These are phyloP conservation scores for Pleurotus pulmonarius DNA, from an alignment of 768 basidiomycete species.

Conservation along the genomic window DNA sequence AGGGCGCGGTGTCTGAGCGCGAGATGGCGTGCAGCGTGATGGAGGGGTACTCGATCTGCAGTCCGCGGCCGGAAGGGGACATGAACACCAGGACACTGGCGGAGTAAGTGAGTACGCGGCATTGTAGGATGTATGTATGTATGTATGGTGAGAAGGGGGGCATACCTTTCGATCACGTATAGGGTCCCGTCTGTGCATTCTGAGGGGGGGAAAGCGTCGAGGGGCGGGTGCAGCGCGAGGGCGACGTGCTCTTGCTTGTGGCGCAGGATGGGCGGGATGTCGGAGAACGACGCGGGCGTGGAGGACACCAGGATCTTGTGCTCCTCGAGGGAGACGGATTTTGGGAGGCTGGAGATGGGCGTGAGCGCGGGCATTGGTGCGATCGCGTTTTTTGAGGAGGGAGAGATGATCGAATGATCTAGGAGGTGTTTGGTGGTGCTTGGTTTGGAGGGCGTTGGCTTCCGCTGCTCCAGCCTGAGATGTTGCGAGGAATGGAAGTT, in stretches of 20 bases:
- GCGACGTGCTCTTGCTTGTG: slow-evolving; percentile 72
- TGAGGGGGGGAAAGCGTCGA: slow-evolving; percentile 52
- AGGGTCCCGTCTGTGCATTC: slow-evolving; percentile 62
- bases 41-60: slow-evolving; percentile 83
- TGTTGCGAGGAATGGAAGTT: no score
- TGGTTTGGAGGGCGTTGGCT: neutral
- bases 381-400: neutral
- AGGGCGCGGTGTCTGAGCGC: slow-evolving; percentile 59
- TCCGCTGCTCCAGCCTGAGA: neutral
- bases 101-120: neutral
- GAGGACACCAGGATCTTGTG: slow-evolving; percentile 64
- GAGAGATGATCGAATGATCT: neutral
- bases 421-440: neutral
- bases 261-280: slow-evolving; percentile 80
- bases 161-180: slow-evolving; percentile 84
- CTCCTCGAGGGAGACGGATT: slow-evolving; percentile 52
- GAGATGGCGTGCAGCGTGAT: slow-evolving; percentile 95
- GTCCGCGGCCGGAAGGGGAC: slow-evolving; percentile 63
- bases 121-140: no score
- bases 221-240: slow-evolving; percentile 63
- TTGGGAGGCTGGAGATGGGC: slow-evolving; percentile 31
- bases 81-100: slow-evolving; percentile 77
- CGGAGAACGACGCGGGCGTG: slow-evolving; percentile 80
- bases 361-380: slow-evolving; percentile 34
- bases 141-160: neutral